These are phyloP conservation scores for Verruconis gallopava DNA, from an alignment of 2,329 filamentous ascomycete species.

Conservation along the genomic window DNA sequence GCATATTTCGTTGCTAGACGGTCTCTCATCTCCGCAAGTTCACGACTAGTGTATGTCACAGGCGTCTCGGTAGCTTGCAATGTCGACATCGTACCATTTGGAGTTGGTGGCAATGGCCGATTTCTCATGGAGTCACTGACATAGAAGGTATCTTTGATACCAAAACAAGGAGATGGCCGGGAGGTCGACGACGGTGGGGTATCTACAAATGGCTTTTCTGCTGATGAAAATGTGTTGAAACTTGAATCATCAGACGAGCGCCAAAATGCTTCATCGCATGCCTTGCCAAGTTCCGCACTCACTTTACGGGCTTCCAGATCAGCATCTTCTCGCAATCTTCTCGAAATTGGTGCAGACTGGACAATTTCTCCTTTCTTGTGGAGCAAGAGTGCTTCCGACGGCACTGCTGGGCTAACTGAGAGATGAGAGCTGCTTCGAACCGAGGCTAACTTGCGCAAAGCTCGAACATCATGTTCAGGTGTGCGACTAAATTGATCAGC, in stretches of 20 bases:
- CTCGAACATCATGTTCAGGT: constrained; percentile 13
- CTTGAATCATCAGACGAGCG: constrained; percentile 46
- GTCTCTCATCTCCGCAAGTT: constrained; percentile 45
- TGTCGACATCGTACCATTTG: constrained; percentile 16
- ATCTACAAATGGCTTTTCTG: constrained; percentile 30
- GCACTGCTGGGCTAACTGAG: constrained; percentile 11
- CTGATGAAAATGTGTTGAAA: constrained; percentile 30
- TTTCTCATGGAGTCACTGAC: constrained; percentile 13
- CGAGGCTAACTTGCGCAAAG: constrained; percentile 16
- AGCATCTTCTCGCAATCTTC: constrained; percentile 29
- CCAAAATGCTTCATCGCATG: constrained; percentile 88
- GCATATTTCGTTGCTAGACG: constrained; percentile 41
- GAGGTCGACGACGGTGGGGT: constrained; percentile 40
- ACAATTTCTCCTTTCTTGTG: background rate
- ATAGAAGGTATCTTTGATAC: constrained; percentile 5
- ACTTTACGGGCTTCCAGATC: constrained; percentile 73
- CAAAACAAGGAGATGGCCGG: constrained; percentile 9
- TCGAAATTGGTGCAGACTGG: constrained; percentile 4
- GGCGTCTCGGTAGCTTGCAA: constrained; percentile 27
- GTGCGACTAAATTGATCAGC: constrained; percentile 12
- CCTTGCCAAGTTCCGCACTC: constrained; percentile 72
- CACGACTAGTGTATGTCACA: constrained; percentile 39
- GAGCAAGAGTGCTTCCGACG: background rate
- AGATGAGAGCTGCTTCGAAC: constrained; percentile 11
- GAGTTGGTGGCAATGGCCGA: constrained; percentile 33